A percentile compares a stretch with the other conserved stretches of the same genome.
These are phyloP conservation scores for Fusarium sp. DNA, from an alignment of 2,329 filamentous ascomycete genomes.

Conservation along the genomic window DNA sequence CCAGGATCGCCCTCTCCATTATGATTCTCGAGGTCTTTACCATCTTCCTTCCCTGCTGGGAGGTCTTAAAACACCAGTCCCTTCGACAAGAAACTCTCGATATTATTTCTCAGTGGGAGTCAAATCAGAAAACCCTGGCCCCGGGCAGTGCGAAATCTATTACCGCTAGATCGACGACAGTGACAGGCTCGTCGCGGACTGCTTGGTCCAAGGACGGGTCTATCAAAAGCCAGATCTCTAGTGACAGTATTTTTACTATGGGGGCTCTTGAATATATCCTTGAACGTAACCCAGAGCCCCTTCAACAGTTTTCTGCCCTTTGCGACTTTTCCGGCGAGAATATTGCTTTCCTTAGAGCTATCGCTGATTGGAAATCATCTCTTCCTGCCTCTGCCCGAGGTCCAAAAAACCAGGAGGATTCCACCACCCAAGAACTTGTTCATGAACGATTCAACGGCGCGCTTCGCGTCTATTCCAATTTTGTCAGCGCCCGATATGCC, in stretches of 20 bases:
- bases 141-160: constrained; percentile 51
- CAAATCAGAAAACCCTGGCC: background rate
- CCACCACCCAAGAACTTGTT: constrained; percentile 39
- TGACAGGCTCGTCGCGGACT: background rate
- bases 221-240: background rate
- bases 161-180: background rate
- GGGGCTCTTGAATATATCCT: constrained; percentile 71
- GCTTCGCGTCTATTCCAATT: constrained; percentile 70
- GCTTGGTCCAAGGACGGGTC: background rate
- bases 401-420: background rate
- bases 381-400: constrained; percentile 16
- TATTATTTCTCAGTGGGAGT: constrained; percentile 58
- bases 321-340: constrained; percentile 78
- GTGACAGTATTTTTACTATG: constrained; percentile 63
- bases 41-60: constrained; percentile 1
- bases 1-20: constrained; percentile 63
- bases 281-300: constrained; percentile 65
- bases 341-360: constrained; percentile 72
- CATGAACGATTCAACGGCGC: constrained; percentile 66
- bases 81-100: background rate
- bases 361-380: constrained; percentile 66
- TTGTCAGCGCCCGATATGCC: constrained; percentile 69
- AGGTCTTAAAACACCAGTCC: background rate
- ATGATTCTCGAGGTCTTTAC: constrained; percentile 70
- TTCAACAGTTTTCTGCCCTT: constrained; percentile 72